phyloP scores from a whole-genome alignment of 1,284 basidiomycete genomes.

The Cryptococcus maquisensis region DNA sequence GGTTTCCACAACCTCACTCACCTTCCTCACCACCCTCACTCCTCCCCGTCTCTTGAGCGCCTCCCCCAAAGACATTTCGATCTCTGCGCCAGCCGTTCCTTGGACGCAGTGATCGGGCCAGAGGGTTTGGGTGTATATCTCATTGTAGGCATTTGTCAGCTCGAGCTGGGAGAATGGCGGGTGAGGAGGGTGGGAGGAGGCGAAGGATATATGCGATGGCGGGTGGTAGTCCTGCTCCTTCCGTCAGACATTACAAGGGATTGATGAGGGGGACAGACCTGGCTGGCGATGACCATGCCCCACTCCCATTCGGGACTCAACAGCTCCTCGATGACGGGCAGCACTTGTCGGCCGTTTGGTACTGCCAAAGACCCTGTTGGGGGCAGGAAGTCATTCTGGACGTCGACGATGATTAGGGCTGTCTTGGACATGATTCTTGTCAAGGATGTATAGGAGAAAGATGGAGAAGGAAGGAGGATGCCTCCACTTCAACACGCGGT shows the following conservation, averaged over 20 bases:
- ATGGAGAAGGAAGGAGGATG: too few species aligned
- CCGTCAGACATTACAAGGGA: not conserved
- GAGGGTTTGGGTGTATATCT: constrained; percentile 41
- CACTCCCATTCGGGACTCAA: constrained; percentile 52
- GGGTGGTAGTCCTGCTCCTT: constrained; percentile 54
- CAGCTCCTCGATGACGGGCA: constrained; percentile 53
- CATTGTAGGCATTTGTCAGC: constrained; percentile 38
- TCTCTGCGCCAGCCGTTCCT: constrained; percentile 35
- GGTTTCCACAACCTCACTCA: not conserved
- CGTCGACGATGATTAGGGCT: constrained; percentile 58
- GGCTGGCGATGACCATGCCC: constrained; percentile 54
- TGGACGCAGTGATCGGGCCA: constrained; percentile 59
- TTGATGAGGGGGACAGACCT: constrained; percentile 38
- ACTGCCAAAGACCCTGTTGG: constrained; percentile 58
- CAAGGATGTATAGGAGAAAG: not conserved
- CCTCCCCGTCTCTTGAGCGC: constrained; percentile 33
- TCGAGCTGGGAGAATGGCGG: constrained; percentile 50
- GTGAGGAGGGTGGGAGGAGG: constrained; percentile 52
- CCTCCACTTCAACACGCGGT: too few species aligned
- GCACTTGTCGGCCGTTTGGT: constrained; percentile 48
- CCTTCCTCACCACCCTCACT: constrained; percentile 3
- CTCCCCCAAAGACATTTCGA: constrained; percentile 25
- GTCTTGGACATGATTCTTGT: constrained; percentile 19
- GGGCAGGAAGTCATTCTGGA: constrained; percentile 66
- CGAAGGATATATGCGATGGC: constrained; percentile 60